Evolutionary conservation across 345 rosid species (phyloP), one percentile per base, ranked within the genome.

Genomic region (Excoecaria cochinchinensis): DNA sequence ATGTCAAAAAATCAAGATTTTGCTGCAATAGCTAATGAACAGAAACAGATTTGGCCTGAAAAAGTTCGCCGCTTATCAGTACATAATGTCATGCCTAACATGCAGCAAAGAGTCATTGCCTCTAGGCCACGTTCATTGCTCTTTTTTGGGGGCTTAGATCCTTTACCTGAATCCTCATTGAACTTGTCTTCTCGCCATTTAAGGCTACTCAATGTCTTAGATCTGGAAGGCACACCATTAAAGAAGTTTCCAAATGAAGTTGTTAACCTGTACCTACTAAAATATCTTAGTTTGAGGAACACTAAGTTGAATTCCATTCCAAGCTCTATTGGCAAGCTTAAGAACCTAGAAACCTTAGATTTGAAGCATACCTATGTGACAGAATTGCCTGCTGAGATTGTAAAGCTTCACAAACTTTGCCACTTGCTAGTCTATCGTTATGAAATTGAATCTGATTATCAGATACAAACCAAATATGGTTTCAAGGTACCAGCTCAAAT

Each of bases 301-400:
- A 78, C 84, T 47, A 69, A 71, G 67, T 65, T 78, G 21, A 67
- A 61, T 63, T 21, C 1, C 15, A 52, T 82, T 76, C 80, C 85
- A 56, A 60, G 80, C 19, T 71, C n/a, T 13, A 82, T 82, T 17
- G 79, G 82, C 48, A 76, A 75, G 77, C 85, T 82, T 56, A 77
- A 78, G 24, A 72, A 57, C 64, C 75, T 82, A 0, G 85, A 82
- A 77, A 78, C 80, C 31, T 71, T 79, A 38, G 80, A 79, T 69
- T 79, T 79, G 22, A 82, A 82, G 52, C 80, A 73, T 56, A 51
- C 80, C 4, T 19, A 24, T 63, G 73, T 78, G 46, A 67, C 70
- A 17, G 57, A 21, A 50, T 69, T 82, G 80, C 85, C 82, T 1
- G 52, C 21, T 16, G 80, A 64, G 44, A 73, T 82, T 61, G 58